Evolutionary conservation across 129 eudicot genomes (phyloP), one percentile per base, ranked within the genome.

Genomic region (Ambrosia artemisiifolia): DNA sequence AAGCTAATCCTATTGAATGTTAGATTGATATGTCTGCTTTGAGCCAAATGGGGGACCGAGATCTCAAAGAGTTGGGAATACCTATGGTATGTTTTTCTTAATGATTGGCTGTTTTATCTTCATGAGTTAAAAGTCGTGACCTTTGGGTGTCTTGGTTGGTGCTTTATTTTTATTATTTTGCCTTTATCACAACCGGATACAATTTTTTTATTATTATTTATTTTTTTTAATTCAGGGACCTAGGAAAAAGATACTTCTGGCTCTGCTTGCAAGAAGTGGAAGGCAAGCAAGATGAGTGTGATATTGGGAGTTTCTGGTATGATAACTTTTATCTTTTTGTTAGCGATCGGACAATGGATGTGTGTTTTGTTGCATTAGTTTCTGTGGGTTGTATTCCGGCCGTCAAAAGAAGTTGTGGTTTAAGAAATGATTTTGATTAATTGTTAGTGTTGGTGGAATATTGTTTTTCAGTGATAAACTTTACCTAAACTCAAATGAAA

Each of bases 151-250:
- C n/a, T n/a, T n/a, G n/a, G n/a, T n/a, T n/a, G n/a, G n/a, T n/a
- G n/a, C n/a, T n/a, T n/a, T n/a, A n/a, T n/a, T n/a, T n/a, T n/a
- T n/a, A n/a, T n/a, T n/a, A n/a, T n/a, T n/a, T n/a, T n/a, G n/a
- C n/a, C n/a, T n/a, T n/a, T n/a, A n/a, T n/a, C n/a, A n/a, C n/a
- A n/a, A n/a, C n/a, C n/a, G n/a, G n/a, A n/a, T n/a, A n/a, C n/a
- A n/a, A n/a, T n/a, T n/a, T n/a, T n/a, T n/a, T n/a, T n/a, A n/a
- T n/a, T n/a, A n/a, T n/a, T n/a, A n/a, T n/a, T n/a, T n/a, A n/a
- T n/a, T n/a, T n/a, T n/a, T n/a, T n/a, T n/a, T n/a, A n/a, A n/a
- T 80, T 67, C 87, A 94, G 99, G 99, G 97, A 14, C 97, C 99
- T 8, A 88, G 99, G 72, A 94, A 94, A 78, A 94, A 88, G 77